Conservation (phyloP, 371 early-diverging fungal genomes). For the Mucor sp. region DNA sequence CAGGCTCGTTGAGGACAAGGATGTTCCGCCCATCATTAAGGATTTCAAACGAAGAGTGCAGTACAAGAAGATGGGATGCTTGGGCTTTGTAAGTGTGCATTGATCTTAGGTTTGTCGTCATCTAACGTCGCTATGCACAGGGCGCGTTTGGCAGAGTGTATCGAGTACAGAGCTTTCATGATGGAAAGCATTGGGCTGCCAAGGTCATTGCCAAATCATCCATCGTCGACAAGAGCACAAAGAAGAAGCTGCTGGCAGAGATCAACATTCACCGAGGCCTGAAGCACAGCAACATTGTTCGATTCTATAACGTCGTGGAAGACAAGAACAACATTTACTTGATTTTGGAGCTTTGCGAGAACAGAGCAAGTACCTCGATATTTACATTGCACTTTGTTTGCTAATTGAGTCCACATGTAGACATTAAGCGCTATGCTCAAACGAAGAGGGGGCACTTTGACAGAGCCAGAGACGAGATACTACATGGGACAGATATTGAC, state of each 20-base stretch:
- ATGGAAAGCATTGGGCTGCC: conserved; percentile 64
- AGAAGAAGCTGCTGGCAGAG: conserved; percentile 79
- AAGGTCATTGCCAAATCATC: conserved; percentile 79
- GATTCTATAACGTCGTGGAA: conserved; percentile 85
- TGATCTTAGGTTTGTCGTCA: background rate
- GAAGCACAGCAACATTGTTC: conserved; percentile 86
- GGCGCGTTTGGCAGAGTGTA: conserved; percentile 94
- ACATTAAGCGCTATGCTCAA: conserved; percentile 83
- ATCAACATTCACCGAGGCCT: conserved; percentile 85
- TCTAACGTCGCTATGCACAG: conserved; percentile 32
- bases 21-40: conserved; percentile 12
- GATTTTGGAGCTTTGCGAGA: conserved; percentile 94
- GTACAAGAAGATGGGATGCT: conserved; percentile 12
- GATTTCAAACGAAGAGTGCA: conserved; percentile 4
- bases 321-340: conserved; percentile 91
- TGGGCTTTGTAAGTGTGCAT: conserved; percentile 13
- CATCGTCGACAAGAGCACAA: conserved; percentile 59
- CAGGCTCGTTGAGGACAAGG: conserved; percentile 15
- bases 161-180: conserved; percentile 50
- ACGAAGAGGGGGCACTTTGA: conserved; percentile 70
- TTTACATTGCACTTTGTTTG: background rate
- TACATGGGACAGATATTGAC: conserved; percentile 86
- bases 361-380: conserved; percentile 61
- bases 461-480: conserved; percentile 90
- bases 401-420: conserved; percentile 29